Conservation (phyloP, 768 basidiomycete species). For the Brasilioporus rufonigricans region DNA sequence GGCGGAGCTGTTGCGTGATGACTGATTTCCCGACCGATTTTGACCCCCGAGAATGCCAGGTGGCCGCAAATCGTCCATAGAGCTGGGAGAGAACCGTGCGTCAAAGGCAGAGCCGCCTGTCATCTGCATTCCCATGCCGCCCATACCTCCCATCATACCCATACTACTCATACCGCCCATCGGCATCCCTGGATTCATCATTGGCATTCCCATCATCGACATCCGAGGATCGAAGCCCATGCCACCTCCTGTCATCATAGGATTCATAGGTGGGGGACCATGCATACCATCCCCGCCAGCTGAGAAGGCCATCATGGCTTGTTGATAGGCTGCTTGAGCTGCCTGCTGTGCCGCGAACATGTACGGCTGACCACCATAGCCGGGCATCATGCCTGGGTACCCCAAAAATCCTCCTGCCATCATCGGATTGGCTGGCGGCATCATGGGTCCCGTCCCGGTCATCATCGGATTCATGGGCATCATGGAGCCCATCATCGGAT, state of each 20-base stretch:
- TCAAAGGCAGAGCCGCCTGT: conserved; percentile 64
- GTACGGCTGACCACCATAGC: conserved; percentile 63
- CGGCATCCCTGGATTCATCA: conserved; percentile 49
- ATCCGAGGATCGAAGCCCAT: conserved; percentile 71
- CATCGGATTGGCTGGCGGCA: conserved; percentile 46
- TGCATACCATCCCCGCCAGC: conserved; percentile 60
- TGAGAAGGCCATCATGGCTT: conserved; percentile 83
- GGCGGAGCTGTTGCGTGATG: conserved; percentile 51
- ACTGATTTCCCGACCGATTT: conserved; percentile 29
- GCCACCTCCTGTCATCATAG: conserved; percentile 56
- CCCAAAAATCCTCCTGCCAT: conserved; percentile 52
- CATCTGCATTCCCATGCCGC: conserved; percentile 52
- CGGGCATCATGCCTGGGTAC: conserved; percentile 40
- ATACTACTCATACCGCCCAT: conserved; percentile 39
- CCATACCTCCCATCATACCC: conserved; percentile 44
- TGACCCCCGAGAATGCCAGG: conserved; percentile 27
- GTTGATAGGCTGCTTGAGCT: conserved; percentile 80
- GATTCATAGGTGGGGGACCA: conserved; percentile 40
- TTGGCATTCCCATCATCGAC: conserved; percentile 79
- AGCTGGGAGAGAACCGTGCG: conserved; percentile 47
- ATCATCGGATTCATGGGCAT: conserved; percentile 58
- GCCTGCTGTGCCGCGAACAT: conserved; percentile 87
- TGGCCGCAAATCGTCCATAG: conserved; percentile 30
- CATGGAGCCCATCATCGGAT: conserved; percentile 53
- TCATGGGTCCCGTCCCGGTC: conserved; percentile 53